Evolutionary conservation across 495 filamentous ascomycete genomes (phyloP), one percentile per base, ranked within the genome.

Genomic region (Alectoria sarmentosa): DNA sequence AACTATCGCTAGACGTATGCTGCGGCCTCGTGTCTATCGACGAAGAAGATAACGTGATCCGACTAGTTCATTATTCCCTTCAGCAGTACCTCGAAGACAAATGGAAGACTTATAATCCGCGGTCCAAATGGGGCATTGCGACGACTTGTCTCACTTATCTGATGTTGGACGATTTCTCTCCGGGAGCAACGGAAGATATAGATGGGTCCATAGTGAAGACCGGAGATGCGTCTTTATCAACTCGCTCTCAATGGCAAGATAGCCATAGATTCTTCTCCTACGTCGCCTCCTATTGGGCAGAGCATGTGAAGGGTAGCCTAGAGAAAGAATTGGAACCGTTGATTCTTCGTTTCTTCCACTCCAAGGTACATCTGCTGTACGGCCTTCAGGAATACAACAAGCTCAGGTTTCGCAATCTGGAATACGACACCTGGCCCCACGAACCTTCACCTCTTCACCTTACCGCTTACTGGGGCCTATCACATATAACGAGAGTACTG

Each of bases 1-100:
- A 76, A 21, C 58, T 74, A 26, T 66, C 84, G 14, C 39, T 77
- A 1, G 42, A 67, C 13, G 54, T 62, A 11, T 76, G 74, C 65
- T 61, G 64, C 28, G 73, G 74, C 8, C 62, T 76, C 19, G 54
- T 76, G 7, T 54, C 57, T 15, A 64, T 76, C 28, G 73, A 76
- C 19, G 37, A 60, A 37, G 58, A 73, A 21, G 73, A 64, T 39
- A 17, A 68, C 49, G 67, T 62, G 21, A 58, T 76, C 52, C 70
- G 66, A 19, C 66, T 75, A 41, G 67, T 74, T 15, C 73, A 76
- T 61, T 66, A 69, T 46, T 71, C 71, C 3, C 60, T 69, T 7
- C 71, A 76, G 37, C 60, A 73, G 61, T 73, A 75, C 42, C 67
- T 76, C 21, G 56, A 72, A 38, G 32, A 36, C 8, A 69, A 38